Base-by-base conservation (phyloP, 768 basidiomycete genomes). In the Psilocybe tampanensis region DNA sequence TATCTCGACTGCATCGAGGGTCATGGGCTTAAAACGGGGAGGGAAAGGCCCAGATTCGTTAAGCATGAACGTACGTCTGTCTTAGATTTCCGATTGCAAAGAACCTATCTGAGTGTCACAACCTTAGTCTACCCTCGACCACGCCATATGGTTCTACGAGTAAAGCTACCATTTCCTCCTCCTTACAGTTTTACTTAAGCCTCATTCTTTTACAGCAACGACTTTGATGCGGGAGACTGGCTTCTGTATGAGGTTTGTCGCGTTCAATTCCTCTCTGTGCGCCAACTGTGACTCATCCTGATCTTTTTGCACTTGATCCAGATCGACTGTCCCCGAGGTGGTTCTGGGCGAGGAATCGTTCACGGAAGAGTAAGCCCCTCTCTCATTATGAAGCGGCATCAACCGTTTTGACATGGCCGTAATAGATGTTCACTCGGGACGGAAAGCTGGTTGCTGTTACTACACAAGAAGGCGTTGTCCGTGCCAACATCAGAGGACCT, bases 121-220 rank as follows among this genome's bases (percentile, higher is more conserved):
- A 4, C 29, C 87, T 11, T 47, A 89, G 86, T 88, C 88, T 17
- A 85, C 86, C 2, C 70, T 93, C 39, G 90, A 93, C 70, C 92
- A 94, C 72, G 78, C 87, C 33, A 85, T 94, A 56, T 89, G 82
- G 76, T 94, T 86, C 69, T 94, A 92, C 63, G 79, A 82, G 90
- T 89, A 68, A 66, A 83, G 64, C 15, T 32, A 42, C 9, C 17
- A 3, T 23, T 17, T 49, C 19, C 49, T 29, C 12, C 47, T n/a
- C 18, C 9, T n/a, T 15, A n/a, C 49, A 18, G 19, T 23, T 36
- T 33, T 48, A 39, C 44, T 24, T 45, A 15, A 13, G 24, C 45
- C 49, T 24, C 44, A 6, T 23, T 47, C 18, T 29, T 39, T 67
- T 44, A 52, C 58, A 92, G 90, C 61, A 80, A 93, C 63, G 71